Evolutionary conservation across 2,329 filamentous ascomycete species (phyloP).

Genomic region (Scedosporium dehoogii): DNA sequence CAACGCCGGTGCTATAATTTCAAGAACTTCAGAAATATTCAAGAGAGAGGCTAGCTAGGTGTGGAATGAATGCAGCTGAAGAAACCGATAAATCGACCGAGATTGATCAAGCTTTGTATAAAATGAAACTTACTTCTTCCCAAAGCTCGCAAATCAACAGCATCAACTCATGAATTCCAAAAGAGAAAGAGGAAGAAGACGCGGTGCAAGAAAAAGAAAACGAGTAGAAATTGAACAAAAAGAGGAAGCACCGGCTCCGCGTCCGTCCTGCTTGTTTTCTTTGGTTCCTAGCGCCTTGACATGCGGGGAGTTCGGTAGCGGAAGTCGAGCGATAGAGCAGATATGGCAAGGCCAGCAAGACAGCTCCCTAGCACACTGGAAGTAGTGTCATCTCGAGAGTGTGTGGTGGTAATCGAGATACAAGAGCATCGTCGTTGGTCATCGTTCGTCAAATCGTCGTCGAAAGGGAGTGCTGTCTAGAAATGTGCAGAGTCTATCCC

Average conservation of each 20-base stretch:
- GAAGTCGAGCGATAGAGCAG: not conserved
- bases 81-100: not conserved
- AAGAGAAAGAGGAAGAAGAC: not conserved
- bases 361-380: not conserved
- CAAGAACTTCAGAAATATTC: constrained; percentile 7
- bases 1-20: not conserved
- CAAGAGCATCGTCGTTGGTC: not conserved
- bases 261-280: not conserved
- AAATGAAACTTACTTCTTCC: not conserved
- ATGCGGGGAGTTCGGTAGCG: not conserved
- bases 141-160: not conserved
- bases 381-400: not conserved
- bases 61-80: not conserved
- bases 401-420: not conserved
- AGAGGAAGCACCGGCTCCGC: not conserved
- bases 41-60: not conserved
- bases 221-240: not conserved
- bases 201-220: not conserved
- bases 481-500: constrained; percentile 3
- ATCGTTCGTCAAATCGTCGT: constrained; percentile 4
- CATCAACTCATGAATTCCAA: not conserved
- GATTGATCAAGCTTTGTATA: not conserved
- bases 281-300: not conserved
- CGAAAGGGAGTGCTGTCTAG: not conserved
- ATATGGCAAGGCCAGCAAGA: not conserved